Evolutionary conservation across 2,329 filamentous ascomycete species (phyloP), one percentile per base, ranked within the genome.

Genomic region (Ascochyta rabiei): DNA sequence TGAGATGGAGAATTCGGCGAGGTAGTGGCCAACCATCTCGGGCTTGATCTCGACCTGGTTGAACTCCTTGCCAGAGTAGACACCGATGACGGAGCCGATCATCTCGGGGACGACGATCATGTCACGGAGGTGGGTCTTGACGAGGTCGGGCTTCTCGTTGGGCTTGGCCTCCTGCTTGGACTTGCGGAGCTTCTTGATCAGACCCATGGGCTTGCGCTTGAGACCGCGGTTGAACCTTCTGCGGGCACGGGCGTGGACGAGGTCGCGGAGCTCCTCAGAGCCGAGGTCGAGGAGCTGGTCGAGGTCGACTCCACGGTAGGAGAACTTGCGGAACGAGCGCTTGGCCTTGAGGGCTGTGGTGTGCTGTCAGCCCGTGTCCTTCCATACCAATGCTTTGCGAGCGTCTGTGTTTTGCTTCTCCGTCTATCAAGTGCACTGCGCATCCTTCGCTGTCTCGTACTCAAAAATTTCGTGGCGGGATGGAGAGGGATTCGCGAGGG

Each of bases 1-100:
- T 85, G 93, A 95, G 85, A 99, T 99, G 71, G 93, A 97, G 88
- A 99, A 99, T 84, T 99, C 95, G 77, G 86, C 95, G 70, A 99
- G 86, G 87, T 97, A 97, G 86, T 98, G 93, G 80, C 95, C 95
- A 82, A 99, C 95, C 95, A 99, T 99, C 87, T 99, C 95, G 75
- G 95, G 95, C 89, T 97, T 97, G 85, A 99, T 95, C 84, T 99
- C 95, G 75, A 99, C 93, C 87, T 97, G 93, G 89, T 99, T 99
- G 90, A 99, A 99, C 84, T 98, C 93, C 89, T 99, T 99, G 79
- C 95, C 95, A 71, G 91, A 96, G 90, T 99, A 99, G 86, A 99
- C 95, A 80, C 93, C 95, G 76, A 99, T 90, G 76, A 99, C 93
- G 82, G 86, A 90, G 76, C 95, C 95, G 79, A 99, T 99, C 95